These are phyloP conservation scores for Dactylella cylindrospora DNA, from an alignment of 2,329 filamentous ascomycete genomes.

Conservation along the genomic window DNA sequence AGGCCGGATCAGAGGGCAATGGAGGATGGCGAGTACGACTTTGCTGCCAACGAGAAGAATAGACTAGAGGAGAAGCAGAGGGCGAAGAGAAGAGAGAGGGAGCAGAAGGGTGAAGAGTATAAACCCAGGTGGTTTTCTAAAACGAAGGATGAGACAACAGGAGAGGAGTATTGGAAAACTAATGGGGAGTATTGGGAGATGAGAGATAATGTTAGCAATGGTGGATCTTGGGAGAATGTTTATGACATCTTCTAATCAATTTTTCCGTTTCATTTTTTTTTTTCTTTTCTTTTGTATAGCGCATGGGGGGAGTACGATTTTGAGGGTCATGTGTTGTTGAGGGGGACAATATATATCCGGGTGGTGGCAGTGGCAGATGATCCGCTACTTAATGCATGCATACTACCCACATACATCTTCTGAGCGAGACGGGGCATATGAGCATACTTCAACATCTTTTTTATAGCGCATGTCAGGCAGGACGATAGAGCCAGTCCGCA, in stretches of 20 bases:
- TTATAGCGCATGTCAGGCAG: too few relatives aligned
- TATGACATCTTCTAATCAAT: conserved; percentile 70
- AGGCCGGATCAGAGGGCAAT: conserved; percentile 94
- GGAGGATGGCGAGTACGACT: conserved; percentile 97
- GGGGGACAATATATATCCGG: too few relatives aligned
- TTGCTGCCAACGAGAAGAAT: conserved; percentile 91
- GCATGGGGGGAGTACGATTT: too few relatives aligned
- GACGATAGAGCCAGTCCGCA: too few relatives aligned
- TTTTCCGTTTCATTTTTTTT: too few relatives aligned
- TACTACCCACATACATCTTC: too few relatives aligned
- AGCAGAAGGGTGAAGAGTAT: conserved; percentile 79
- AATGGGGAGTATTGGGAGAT: conserved; percentile 85
- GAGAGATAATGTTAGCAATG: conserved; percentile 65
- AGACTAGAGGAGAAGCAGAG: conserved; percentile 90
- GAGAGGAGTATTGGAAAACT: conserved; percentile 87
- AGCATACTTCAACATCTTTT: too few relatives aligned
- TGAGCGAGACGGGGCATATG: too few relatives aligned
- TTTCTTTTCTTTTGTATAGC: too few relatives aligned
- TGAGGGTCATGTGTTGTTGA: too few relatives aligned
- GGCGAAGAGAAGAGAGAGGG: conserved; percentile 69
- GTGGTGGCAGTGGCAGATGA: too few relatives aligned
- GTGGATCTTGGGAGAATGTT: conserved; percentile 68
- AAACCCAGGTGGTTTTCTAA: conserved; percentile 81
- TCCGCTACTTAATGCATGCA: too few relatives aligned
- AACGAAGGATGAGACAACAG: conserved; percentile 72